Base-by-base conservation (phyloP, 2,329 filamentous ascomycete species). In the Aspergillus sp. region DNA sequence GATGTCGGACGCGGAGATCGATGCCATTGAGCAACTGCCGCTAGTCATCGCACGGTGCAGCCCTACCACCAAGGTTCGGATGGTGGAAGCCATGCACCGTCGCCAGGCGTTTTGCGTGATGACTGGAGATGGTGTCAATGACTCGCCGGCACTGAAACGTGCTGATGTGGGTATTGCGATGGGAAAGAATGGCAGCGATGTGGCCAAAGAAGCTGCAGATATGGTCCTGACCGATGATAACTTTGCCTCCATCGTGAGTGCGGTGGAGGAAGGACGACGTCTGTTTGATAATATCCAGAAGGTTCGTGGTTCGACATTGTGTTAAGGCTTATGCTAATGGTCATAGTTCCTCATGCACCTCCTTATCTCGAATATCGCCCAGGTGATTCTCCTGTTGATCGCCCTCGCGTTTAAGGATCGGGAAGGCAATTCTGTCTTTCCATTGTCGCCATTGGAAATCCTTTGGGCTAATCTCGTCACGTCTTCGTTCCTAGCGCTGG, bases 401-500 rank as follows among this genome's bases (percentile, higher is more conserved):
- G 91, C 90, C 42, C 83, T 96, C 3, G 87, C 81, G 0, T 95
- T 96, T 76, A 87, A 90, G 62, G 91, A 96, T 66, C 52, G 70
- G 1, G 75, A 80, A 4, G 81, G 82, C 2, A 80, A 88, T 53
- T 94, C 90, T 0, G 89, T 95, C 9, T 96, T 95, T 68, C 91
- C 91, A 2, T 81, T 96, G 29, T 87, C 88, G 1, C 90, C 91
- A 2, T 81, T 96, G 13, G 87, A 96, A 62, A 93, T 96, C 54
- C 80, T 96, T 52, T 96, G 90, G 91, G 89, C 95, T 67, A 96
- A 95, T 71, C 89, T 96, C 82, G 82, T 94, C 44, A 96, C 91
- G 0, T 93, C 88, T 20, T 89, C 87, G 19, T 87, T 94, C 71
- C 88, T 91, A 1, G 91, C 91, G 45, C 90, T 96, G 70, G 91